Conservation (phyloP, 75 land plant genomes). For the Isoetes taiwanensis region DNA sequence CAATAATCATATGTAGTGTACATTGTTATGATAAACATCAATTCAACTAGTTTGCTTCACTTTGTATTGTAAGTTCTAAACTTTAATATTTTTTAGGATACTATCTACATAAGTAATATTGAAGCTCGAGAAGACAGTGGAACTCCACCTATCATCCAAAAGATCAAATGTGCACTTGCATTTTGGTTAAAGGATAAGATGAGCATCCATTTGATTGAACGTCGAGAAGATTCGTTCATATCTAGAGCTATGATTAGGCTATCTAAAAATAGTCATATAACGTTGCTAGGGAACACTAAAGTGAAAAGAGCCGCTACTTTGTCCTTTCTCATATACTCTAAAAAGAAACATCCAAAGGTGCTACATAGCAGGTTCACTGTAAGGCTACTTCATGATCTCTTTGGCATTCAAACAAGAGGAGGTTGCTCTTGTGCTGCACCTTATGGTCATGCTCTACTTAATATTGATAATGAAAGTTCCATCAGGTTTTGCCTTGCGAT, state of each 20-base stretch:
- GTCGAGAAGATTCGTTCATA: constrained; percentile 18
- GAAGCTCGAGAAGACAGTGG: constrained; percentile 68
- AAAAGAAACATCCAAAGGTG: constrained; percentile 14
- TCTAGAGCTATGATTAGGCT: constrained; percentile 34
- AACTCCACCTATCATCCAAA: constrained; percentile 55
- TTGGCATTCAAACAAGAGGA: constrained; percentile 49
- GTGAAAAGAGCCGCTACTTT: constrained; percentile 39
- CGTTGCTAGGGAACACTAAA: constrained; percentile 39
- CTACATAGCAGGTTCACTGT: constrained; percentile 44
- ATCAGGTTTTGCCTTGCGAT: constrained; percentile 16
- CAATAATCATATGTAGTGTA: too few relatives aligned
- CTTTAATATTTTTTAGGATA: constrained; percentile 45
- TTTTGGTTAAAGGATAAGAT: constrained; percentile 75
- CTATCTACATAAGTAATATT: constrained; percentile 44
- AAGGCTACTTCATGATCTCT: constrained; percentile 43
- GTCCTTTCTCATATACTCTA: constrained; percentile 37
- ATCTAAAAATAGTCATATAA: constrained; percentile 26
- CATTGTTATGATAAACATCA: too few relatives aligned
- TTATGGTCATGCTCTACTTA: constrained; percentile 46
- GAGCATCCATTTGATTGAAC: constrained; percentile 29
- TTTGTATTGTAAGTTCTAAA: too few relatives aligned
- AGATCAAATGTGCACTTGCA: constrained; percentile 42
- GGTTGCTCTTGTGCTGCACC: constrained; percentile 66
- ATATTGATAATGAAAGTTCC: constrained; percentile 21
- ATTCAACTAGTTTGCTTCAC: too few relatives aligned